These are phyloP conservation scores for Avena sativa DNA, from an alignment of 176 grass and related monocot species.

Conservation along the genomic window DNA sequence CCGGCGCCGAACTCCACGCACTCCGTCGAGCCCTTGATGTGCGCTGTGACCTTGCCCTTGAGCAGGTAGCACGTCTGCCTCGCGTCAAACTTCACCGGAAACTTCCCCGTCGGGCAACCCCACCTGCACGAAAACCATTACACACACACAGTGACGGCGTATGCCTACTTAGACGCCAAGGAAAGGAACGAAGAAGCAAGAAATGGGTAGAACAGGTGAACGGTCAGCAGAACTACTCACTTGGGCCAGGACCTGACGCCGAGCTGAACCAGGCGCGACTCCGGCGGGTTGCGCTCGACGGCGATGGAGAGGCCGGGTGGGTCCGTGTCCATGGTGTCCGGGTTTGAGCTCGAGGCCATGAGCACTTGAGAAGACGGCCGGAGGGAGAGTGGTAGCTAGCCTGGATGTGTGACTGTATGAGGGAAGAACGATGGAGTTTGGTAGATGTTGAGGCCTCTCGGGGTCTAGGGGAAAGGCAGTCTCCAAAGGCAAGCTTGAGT, in stretches of 20 bases:
- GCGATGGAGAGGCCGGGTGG: slow-evolving; percentile 53
- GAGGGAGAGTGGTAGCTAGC: slow-evolving; percentile 37
- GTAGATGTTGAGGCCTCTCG: slow-evolving; percentile 28
- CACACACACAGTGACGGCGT: neutral
- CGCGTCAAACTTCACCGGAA: slow-evolving; percentile 83
- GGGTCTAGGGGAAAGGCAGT: slow-evolving; percentile 11
- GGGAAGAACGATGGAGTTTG: slow-evolving; percentile 11
- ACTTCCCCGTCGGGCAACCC: slow-evolving; percentile 86
- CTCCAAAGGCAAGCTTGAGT: slow-evolving; percentile 10
- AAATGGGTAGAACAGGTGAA: neutral
- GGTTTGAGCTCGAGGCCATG: slow-evolving; percentile 82
- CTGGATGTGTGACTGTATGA: neutral
- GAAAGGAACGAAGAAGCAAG: neutral
- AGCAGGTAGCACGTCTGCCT: slow-evolving; percentile 89
- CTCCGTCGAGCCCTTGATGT: slow-evolving; percentile 74
- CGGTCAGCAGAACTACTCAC: slow-evolving; percentile 47
- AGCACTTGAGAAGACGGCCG: neutral
- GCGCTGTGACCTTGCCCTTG: slow-evolving; percentile 79
- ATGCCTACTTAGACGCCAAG: neutral
- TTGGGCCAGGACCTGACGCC: slow-evolving; percentile 97
- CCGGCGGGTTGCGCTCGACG: slow-evolving; percentile 70
- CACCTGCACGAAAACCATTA: slow-evolving; percentile 55
- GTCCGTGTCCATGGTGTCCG: slow-evolving; percentile 67
- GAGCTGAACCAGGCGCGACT: slow-evolving; percentile 70
- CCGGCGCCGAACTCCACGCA: slow-evolving; percentile 89